Percentiles rank a stretch among this genome's conserved stretches.
Evolutionary conservation across 2,329 filamentous ascomycete genomes (phyloP).

Genomic region (Mariannaea sp.): DNA sequence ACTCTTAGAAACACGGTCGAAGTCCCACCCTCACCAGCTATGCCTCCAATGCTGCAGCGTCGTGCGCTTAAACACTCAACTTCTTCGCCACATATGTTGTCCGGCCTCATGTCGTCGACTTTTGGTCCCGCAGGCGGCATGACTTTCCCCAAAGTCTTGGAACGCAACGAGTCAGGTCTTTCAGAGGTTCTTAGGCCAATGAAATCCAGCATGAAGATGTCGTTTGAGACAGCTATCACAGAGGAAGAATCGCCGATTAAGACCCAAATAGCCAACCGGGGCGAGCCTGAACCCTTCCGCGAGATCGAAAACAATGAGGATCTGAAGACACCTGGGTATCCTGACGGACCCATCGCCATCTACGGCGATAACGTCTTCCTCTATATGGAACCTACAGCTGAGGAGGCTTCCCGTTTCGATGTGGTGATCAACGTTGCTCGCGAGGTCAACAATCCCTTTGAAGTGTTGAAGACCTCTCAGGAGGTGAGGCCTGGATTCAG

Average conservation of each 20-base stretch:
- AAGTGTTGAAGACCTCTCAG: constrained; percentile 38
- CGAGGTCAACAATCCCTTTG: constrained; percentile 79
- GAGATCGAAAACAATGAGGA: constrained; percentile 77
- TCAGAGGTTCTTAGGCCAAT: constrained; percentile 62
- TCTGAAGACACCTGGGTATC: constrained; percentile 81
- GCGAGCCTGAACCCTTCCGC: constrained; percentile 60
- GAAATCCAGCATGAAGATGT: constrained; percentile 45
- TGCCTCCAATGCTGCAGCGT: constrained; percentile 64
- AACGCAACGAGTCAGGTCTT: constrained; percentile 64
- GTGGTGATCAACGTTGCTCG: constrained; percentile 84
- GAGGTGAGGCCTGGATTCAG: constrained; percentile 38
- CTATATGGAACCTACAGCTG: constrained; percentile 78
- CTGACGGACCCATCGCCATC: constrained; percentile 80
- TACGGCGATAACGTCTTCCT: constrained; percentile 79
- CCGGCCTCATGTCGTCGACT: constrained; percentile 61
- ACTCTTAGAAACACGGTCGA: constrained; percentile 54
- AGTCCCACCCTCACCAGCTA: constrained; percentile 59
- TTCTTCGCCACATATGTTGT: constrained; percentile 69
- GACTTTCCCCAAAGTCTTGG: constrained; percentile 64
- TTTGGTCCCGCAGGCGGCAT: constrained; percentile 67
- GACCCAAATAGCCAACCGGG: constrained; percentile 65
- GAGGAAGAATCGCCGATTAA: constrained; percentile 64
- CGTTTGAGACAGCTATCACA: constrained; percentile 51
- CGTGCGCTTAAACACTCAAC: constrained; percentile 69
- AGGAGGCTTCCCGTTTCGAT: constrained; percentile 78